phyloP scores from a whole-genome alignment of 169 alveolate genomes.

The Plasmodium gaboni region DNA sequence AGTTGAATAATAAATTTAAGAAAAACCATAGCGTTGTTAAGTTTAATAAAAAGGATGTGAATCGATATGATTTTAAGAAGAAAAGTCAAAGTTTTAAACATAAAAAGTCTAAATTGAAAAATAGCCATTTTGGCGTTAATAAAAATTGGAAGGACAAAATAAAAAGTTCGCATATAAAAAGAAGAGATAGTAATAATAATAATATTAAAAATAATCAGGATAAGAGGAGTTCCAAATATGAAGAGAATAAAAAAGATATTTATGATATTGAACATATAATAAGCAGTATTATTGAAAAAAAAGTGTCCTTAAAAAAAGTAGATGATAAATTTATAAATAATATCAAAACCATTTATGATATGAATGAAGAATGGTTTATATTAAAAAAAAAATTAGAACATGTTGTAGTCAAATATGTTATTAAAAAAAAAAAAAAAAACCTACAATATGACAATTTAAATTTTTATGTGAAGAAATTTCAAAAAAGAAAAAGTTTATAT shows the following conservation, averaged over 20 bases:
- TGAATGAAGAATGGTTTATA: slow-evolving; percentile 16
- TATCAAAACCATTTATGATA: slow-evolving; percentile 18
- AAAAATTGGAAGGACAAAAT: slow-evolving; percentile 36
- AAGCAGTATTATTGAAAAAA: slow-evolving; percentile 17
- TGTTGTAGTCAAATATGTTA: slow-evolving; percentile 59
- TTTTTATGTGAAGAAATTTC: slow-evolving; percentile 56
- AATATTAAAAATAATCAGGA: slow-evolving; percentile 10
- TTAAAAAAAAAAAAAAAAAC: slow-evolving; percentile 64
- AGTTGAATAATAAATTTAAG: slow-evolving; percentile 12
- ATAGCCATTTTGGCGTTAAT: slow-evolving; percentile 9
- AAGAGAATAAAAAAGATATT: neutral
- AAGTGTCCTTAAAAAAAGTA: slow-evolving; percentile 40
- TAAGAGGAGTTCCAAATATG: neutral
- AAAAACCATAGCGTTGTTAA: neutral
- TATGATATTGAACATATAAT: slow-evolving; percentile 29
- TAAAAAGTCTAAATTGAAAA: slow-evolving; percentile 44
- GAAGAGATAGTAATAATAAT: slow-evolving; percentile 19
- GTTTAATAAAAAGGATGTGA: slow-evolving; percentile 10
- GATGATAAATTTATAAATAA: slow-evolving; percentile 43
- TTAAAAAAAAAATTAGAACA: slow-evolving; percentile 44
- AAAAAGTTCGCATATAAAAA: slow-evolving; percentile 11
- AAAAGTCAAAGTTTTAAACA: slow-evolving; percentile 34
- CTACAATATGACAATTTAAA: slow-evolving; percentile 56
- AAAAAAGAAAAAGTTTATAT: slow-evolving; percentile 5
- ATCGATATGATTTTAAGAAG: slow-evolving; percentile 27